These are phyloP conservation scores for Anthracocystis setariae DNA, from an alignment of 1,284 basidiomycete species.

Conservation along the genomic window DNA sequence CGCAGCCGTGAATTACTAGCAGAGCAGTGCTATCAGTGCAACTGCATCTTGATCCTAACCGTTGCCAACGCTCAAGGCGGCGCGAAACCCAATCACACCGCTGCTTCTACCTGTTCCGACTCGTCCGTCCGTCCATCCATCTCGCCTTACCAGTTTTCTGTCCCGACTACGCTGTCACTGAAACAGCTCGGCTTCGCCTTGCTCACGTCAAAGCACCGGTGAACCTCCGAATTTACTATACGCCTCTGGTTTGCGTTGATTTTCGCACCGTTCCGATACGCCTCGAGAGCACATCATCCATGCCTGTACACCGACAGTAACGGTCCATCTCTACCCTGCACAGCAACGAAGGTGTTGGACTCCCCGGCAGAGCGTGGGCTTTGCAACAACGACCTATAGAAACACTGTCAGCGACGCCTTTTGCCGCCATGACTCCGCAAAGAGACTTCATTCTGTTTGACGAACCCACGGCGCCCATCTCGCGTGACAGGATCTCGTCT, in stretches of 20 bases:
- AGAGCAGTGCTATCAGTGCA: too few relatives aligned
- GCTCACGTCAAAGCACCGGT: too few relatives aligned
- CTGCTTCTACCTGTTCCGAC: too few relatives aligned
- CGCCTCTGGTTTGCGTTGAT: too few relatives aligned
- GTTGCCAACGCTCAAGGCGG: too few relatives aligned
- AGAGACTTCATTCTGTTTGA: conserved; percentile 60
- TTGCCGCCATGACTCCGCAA: conserved; percentile 27
- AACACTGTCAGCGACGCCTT: conserved; percentile 1
- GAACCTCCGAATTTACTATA: too few relatives aligned
- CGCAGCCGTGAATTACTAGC: too few relatives aligned
- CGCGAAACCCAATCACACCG: neutral
- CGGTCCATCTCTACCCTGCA: neutral
- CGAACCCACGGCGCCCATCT: conserved; percentile 25
- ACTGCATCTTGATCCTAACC: too few relatives aligned
- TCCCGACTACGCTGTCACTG: too few relatives aligned
- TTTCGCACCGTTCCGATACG: too few relatives aligned
- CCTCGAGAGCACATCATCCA: neutral
- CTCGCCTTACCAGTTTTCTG: neutral
- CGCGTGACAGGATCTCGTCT: conserved; percentile 3
- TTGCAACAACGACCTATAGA: neutral
- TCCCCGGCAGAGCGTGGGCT: neutral
- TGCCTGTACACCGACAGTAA: neutral
- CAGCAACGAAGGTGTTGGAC: neutral
- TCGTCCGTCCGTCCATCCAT: neutral
- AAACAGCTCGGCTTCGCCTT: too few relatives aligned